Evolutionary conservation across 805 yeast species (phyloP).

Genomic region (Wickerhamiella musiphila): DNA sequence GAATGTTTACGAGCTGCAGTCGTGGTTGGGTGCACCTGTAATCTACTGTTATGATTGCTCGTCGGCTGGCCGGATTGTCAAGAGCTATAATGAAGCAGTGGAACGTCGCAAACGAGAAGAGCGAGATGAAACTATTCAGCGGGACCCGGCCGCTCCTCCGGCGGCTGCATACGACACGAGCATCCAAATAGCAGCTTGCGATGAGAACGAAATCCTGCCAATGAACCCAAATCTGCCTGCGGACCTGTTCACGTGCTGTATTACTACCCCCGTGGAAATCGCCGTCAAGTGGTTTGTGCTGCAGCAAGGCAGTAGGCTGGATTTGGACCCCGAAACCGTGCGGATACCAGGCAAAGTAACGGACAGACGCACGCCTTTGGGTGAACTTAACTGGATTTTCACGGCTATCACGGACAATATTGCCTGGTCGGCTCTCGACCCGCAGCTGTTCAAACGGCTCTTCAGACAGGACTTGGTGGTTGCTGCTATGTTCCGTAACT

Average conservation of each 20-base stretch:
- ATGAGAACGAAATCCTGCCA: slow-evolving; percentile 68
- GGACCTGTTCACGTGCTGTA: slow-evolving; percentile 85
- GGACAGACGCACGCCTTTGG: slow-evolving; percentile 87
- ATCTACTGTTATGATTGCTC: slow-evolving; percentile 89
- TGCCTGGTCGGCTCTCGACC: slow-evolving; percentile 85
- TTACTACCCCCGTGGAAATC: slow-evolving; percentile 89
- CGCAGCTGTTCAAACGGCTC: slow-evolving; percentile 73
- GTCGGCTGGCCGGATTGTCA: slow-evolving; percentile 84
- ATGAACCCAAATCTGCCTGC: slow-evolving; percentile 93
- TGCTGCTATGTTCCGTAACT: slow-evolving; percentile 88
- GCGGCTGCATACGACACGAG: slow-evolving; percentile 63
- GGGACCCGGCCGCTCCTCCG: slow-evolving; percentile 35
- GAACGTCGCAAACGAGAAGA: slow-evolving; percentile 56
- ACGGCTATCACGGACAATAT: slow-evolving; percentile 96
- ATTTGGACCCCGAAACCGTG: slow-evolving; percentile 26
- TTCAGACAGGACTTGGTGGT: slow-evolving; percentile 94
- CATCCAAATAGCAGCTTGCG: slow-evolving; percentile 86
- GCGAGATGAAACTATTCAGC: slow-evolving; percentile 28
- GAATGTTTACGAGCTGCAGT: slow-evolving; percentile 81
- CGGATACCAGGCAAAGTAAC: slow-evolving; percentile 79
- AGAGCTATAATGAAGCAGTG: slow-evolving; percentile 75
- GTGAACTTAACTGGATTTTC: slow-evolving; percentile 93
- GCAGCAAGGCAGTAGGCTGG: slow-evolving; percentile 26
- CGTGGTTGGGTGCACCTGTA: slow-evolving; percentile 97
- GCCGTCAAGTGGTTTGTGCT: slow-evolving; percentile 81